Evolutionary conservation across 2,329 filamentous ascomycete genomes (phyloP), one percentile per base, ranked within the genome.

Genomic region (Shiraia bambusicola): DNA sequence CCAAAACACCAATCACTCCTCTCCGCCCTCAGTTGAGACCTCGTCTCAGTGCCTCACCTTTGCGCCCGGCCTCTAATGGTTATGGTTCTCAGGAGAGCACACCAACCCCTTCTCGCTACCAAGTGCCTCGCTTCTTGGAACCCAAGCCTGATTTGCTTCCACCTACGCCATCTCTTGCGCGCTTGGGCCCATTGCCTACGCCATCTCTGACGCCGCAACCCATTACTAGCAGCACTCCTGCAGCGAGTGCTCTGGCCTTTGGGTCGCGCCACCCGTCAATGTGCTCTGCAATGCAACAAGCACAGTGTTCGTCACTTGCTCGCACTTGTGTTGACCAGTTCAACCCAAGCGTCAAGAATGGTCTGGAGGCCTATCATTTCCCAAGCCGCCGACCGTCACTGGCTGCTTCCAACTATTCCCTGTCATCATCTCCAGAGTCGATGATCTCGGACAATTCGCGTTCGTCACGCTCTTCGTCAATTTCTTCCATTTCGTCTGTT

Each of bases 361-460:
- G 65, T 30, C 50, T 70, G 30, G 75, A 78, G 56, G 71, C 72
- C 13, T 75, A 75, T 49, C 73, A 70, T 51, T 63, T 66, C 45
- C 60, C 65, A n/a, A 69, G 65, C 37, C 67, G 73, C 49, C 74
- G 65, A 52, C 70, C 65, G 45, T 76, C 72, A 52, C 67, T 71
- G 70, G 76, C 73, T 63, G 56, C 75, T 59, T 79, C 75, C 45
- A 65, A 75, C 49, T 72, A 74, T 42, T 76, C 64, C 19, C 76
- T 76, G 15, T 72, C 73, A 17, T 81, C 78, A 3, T 78, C 74
- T 66, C 81, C 81, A n/a, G 80, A 83, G 50, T 83, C 81, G 25
- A 80, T 83, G 76, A 66, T 82, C 26, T 82, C 80, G 19, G 81
- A 84, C 60, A 73, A 73, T 40, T 80, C 78, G 11, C 69, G 79